Base-by-base conservation (phyloP, 2,329 filamentous ascomycete species). In the Aspergillus candidus region DNA sequence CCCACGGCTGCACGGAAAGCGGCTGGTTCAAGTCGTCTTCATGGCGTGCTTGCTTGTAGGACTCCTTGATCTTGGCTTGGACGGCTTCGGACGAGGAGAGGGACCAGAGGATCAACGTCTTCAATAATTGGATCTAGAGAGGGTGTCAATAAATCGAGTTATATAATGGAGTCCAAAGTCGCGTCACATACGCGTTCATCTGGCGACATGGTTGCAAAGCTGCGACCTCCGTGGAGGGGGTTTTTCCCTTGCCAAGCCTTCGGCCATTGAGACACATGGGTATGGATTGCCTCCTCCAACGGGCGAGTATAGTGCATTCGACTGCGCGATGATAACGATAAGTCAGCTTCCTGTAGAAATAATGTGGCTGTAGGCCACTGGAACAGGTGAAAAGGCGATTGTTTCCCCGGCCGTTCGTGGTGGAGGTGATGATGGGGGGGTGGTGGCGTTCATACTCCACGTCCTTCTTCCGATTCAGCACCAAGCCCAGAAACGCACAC, bases 401-500 rank as follows among this genome's bases (percentile, higher is more conserved):
- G 22, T 27, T 27, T 27, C 22, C 22, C 22, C 22, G 22, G 22
- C 22, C 22, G 7, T 27, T 3, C 22, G 22, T 27, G 22, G 22
- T 10, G 4, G 22, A 27, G 7, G 22, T 8, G 22, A 27, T 27
- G 22, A 27, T 27, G 22, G 45, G 27, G 27, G 43, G 43, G 17
- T 43, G 53, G 58, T 62, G 62, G 51, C 51, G 50, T 54, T 73
- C 88, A 69, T 80, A 97, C 93, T 98, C 95, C 64, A 97, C 87
- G 71, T 95, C 90, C 66, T 98, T 95, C 75, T 98, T 97, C 67
- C 93, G 84, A 69, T 98, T 98, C 60, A 98, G 76, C 43, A 96
- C 80, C 57, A 98, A 75, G 29, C 86, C 84, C 35, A 98, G 74
- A 53, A 98, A 71, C 50, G 89, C 89, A 73, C 94, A 98, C 18